These are phyloP conservation scores for Acephala macrosclerotiorum DNA, from an alignment of 2,329 filamentous ascomycete species.

Conservation along the genomic window DNA sequence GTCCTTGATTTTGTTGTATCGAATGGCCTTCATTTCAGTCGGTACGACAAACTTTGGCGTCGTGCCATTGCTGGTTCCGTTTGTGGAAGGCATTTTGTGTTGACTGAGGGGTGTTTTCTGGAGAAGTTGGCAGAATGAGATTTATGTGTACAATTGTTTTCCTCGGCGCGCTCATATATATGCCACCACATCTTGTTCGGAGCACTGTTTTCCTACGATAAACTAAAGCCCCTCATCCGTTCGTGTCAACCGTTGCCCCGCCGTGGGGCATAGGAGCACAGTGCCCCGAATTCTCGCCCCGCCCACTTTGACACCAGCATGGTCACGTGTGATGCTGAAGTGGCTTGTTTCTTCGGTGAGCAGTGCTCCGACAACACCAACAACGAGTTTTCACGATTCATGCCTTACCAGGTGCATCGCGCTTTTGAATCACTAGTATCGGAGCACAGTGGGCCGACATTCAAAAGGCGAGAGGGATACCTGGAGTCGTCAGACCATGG, in stretches of 20 bases:
- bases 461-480: background rate
- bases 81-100: conserved; percentile 20
- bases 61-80: conserved; percentile 24
- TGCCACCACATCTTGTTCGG: background rate
- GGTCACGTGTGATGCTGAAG: background rate
- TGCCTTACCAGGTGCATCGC: background rate
- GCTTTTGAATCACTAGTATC: conserved; percentile 8
- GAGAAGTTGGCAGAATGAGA: background rate
- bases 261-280: conserved; percentile 12
- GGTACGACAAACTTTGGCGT: conserved; percentile 23
- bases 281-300: conserved; percentile 2
- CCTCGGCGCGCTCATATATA: conserved; percentile 4
- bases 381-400: conserved; percentile 11
- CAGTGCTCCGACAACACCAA: background rate
- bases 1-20: conserved; percentile 32
- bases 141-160: background rate
- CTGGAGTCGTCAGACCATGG: background rate
- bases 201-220: conserved; percentile 1
- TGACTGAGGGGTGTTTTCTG: background rate
- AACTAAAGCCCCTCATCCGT: background rate
- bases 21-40: conserved; percentile 31
- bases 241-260: background rate
- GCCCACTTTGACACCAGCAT: background rate
- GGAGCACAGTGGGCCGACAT: conserved; percentile 27
- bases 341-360: background rate